Percentiles rank a stretch among this genome's conserved stretches.
Evolutionary conservation across 257 asterid species (phyloP).

Genomic region (Pogostemon cablin): DNA sequence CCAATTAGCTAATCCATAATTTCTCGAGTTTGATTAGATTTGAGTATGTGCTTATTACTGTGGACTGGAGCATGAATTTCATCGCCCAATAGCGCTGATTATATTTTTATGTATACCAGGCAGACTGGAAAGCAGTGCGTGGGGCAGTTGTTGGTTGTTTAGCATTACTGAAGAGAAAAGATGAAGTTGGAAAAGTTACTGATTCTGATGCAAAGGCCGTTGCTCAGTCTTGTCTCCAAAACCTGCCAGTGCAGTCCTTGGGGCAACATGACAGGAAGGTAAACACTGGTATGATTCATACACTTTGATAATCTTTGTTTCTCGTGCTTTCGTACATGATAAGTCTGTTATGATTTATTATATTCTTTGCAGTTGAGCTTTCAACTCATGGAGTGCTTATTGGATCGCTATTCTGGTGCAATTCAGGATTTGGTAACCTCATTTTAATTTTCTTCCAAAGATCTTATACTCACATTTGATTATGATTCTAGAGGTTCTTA

Average conservation of each 20-base stretch:
- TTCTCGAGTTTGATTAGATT: constrained; percentile 9
- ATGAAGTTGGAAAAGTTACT: constrained; percentile 57
- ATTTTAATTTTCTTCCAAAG: constrained; percentile 18
- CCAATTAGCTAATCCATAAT: background rate
- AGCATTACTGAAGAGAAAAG: constrained; percentile 79
- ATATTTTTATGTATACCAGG: constrained; percentile 56
- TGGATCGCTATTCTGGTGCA: constrained; percentile 62
- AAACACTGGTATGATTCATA: constrained; percentile 26
- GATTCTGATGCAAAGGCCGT: constrained; percentile 70
- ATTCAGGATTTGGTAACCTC: constrained; percentile 63
- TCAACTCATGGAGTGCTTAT: constrained; percentile 85
- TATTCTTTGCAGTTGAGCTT: constrained; percentile 77
- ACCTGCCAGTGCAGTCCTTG: constrained; percentile 81
- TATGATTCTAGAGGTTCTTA: background rate
- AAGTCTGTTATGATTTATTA: constrained; percentile 22
- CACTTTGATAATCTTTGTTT: constrained; percentile 17
- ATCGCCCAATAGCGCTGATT: constrained; percentile 34
- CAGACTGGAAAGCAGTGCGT: constrained; percentile 93
- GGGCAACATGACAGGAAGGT: constrained; percentile 94
- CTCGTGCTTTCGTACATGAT: constrained; percentile 23
- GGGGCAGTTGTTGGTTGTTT: constrained; percentile 97
- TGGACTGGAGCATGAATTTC: constrained; percentile 23
- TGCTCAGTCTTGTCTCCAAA: constrained; percentile 56
- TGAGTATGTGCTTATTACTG: constrained; percentile 7
- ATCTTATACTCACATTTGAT: constrained; percentile 14